Evolutionary conservation across 2,329 filamentous ascomycete genomes (phyloP), one percentile per base, ranked within the genome.

Genomic region (Fusarium buharicum): DNA sequence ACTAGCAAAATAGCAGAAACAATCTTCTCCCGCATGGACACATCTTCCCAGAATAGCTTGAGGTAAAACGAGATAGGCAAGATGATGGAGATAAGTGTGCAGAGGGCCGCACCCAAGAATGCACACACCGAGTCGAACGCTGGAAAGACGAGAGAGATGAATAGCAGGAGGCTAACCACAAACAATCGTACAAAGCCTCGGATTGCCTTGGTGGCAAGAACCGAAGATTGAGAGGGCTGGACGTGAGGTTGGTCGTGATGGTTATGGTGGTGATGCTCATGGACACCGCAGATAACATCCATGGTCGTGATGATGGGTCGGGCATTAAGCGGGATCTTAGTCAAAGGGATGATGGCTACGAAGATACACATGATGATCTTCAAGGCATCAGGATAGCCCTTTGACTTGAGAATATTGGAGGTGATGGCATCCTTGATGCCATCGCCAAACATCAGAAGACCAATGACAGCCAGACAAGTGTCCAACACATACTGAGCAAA

Each of bases 361-460:
- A 93, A 94, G 60, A 91, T 81, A 64, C 92, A 92, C 75, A 97
- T 90, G 66, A 94, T 81, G 41, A 94, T 78, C n/a, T 88, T 92
- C 36, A 96, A 76, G 1, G 80, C 82, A 12, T 84, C 79, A 1
- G 94, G 92, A 73, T 96, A 97, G 50, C 89, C 89, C 6, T 83
- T 76, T 1, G 87, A 90, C 48, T 84, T 81, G 64, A 98, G 85
- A 58, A 99, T 89, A 77, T 97, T 98, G 70, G 90, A 90, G 0
- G 95, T 97, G 73, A 98, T 89, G 75, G 96, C 92, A 63, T 97
- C 93, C 53, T 84, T 85, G 50, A 97, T 91, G n/a, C 80, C 84
- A 67, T 96, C 91, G 59, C 94, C 94, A 75, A 97, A 99, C 94
- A 99, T 98, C 64, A 97, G 83, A 55, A 95, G 85, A 34, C 95